Evolutionary conservation across 192 early-diverging fungal genomes (phyloP), one percentile per base, ranked within the genome.

Genomic region (Phlyctochytrium arcticum): DNA sequence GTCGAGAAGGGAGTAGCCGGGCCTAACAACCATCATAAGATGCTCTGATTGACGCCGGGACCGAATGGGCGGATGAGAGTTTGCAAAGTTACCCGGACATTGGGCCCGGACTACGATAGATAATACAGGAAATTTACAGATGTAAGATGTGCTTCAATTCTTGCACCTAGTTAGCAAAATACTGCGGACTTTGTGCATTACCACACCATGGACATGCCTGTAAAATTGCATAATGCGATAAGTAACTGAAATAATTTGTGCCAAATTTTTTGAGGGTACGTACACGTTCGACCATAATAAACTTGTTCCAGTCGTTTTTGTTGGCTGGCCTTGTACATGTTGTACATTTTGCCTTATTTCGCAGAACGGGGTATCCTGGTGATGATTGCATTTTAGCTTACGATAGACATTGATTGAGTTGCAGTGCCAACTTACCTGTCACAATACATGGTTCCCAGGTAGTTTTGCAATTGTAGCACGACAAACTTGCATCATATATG

Each of bases 251-350:
- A 9, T 4, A 33, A 26, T 8, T 6, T 33, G 9, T 39, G 3
- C 24, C 8, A 34, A 57, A 12, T 29, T 23, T 34, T 5, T 26
- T n/a, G 57, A 54, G 29, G 32, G 55, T 57, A 39, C 73, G 36
- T 58, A 74, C 68, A 54, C 75, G 60, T 58, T 86, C 84, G 39
- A 68, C 61, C 79, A 83, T 77, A 9, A 86, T 72, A 58, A 81
- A 86, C 66, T 77, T 80, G 55, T 86, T 86, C 85, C 85, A 86
- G 54, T 86, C 85, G 19, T 85, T 83, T 60, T 80, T 86, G 72
- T 85, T 85, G 30, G 85, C 85, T 4, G 48, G 59, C 19, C 70
- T 74, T 21, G 36, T 71, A 68, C 85, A 86, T 3, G 27, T 63
- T 50, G 42, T 65, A 56, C 85, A 86, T 48, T 74, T 73, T 12